Base-by-base conservation (phyloP, 352 stramenopile species). In the Phytophthora sojae region DNA sequence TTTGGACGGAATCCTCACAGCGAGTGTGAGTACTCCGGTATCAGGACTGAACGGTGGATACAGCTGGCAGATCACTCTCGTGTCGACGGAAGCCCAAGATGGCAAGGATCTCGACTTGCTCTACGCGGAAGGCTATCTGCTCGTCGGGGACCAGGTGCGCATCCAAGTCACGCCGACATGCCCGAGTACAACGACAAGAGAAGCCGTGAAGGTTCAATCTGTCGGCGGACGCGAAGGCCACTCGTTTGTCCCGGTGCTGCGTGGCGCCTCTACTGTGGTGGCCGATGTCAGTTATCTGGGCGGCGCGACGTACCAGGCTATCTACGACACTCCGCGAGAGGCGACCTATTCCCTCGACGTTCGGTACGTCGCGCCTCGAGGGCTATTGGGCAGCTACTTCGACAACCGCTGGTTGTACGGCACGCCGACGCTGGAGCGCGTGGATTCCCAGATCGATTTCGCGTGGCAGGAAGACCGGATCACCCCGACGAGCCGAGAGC, bases 331-430 rank as follows among this genome's bases (percentile, higher is more conserved):
- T 0, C 96, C 97, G 23, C 77, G 89, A 11, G 82, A 92, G 8
- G 93, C 85, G 21, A 72, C 79, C 7, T 99, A 99, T 80, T 91
- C 78, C 5, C 78, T 99, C 0, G 87, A 93, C 2, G 86, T 98
- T 9, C 68, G 85, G 35, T 80, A 93, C 63, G 88, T 90, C 5
- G 66, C 80, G n/a, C 78, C 80, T 21, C 86, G 83, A 54, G 97
- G 97, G 4, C 81, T 99, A 2, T 35, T 87, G 6, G 97, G 92
- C 0, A 83, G 92, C 67, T 99, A 99, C 73, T 99, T 97, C 67
- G 98, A 97, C 73, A 99, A 99, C 71, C 86, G 96, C 0, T 99
- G 96, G 96, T 79, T 99, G 23, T 94, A 96, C 54, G 95, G 92
- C 11, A 78, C 81, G 6, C 88, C 96, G 6, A 83, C 91, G 25